Percentiles rank a stretch among this genome's conserved stretches.
These are phyloP conservation scores for Lentinus polychrous DNA, from an alignment of 1,284 basidiomycete species.

Conservation along the genomic window DNA sequence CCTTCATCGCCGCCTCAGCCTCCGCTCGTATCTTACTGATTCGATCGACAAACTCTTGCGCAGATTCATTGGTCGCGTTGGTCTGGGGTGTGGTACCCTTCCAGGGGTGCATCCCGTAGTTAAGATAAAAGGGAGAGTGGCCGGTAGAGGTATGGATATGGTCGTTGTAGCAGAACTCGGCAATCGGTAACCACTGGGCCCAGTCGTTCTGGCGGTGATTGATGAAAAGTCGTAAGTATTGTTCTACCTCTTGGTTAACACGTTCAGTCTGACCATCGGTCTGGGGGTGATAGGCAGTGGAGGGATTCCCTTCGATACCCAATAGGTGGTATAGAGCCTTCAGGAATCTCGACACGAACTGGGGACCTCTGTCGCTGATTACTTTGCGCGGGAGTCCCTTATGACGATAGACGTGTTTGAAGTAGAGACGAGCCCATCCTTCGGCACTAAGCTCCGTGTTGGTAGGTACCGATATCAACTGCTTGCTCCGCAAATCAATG, in stretches of 20 bases:
- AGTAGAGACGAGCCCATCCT: conserved; percentile 24
- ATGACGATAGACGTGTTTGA: conserved; percentile 23
- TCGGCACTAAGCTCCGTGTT: conserved; percentile 24
- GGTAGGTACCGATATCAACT: conserved; percentile 15
- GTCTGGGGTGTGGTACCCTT: neutral
- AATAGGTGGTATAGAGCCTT: conserved; percentile 14
- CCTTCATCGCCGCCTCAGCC: neutral
- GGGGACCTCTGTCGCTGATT: conserved; percentile 23
- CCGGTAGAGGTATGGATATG: conserved; percentile 18
- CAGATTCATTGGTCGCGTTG: neutral
- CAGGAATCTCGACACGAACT: conserved; percentile 24
- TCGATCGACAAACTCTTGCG: neutral
- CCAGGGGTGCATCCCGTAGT: neutral
- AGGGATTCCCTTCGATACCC: conserved; percentile 5
- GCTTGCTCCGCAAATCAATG: conserved; percentile 8
- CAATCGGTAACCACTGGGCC: conserved; percentile 26
- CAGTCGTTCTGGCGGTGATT: conserved; percentile 34
- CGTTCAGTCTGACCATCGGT: conserved; percentile 34
- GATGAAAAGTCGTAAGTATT: conserved; percentile 27
- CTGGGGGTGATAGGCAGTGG: conserved; percentile 29
- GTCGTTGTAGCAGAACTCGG: conserved; percentile 36
- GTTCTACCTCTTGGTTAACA: conserved; percentile 34
- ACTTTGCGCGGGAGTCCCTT: conserved; percentile 24
- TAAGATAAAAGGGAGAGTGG: conserved; percentile 28
- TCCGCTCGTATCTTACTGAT: neutral